A percentile compares a stretch with the other conserved stretches of the same genome.
Conservation (phyloP, 2,329 filamentous ascomycete species). For the Emergomyces pasteurianus region DNA sequence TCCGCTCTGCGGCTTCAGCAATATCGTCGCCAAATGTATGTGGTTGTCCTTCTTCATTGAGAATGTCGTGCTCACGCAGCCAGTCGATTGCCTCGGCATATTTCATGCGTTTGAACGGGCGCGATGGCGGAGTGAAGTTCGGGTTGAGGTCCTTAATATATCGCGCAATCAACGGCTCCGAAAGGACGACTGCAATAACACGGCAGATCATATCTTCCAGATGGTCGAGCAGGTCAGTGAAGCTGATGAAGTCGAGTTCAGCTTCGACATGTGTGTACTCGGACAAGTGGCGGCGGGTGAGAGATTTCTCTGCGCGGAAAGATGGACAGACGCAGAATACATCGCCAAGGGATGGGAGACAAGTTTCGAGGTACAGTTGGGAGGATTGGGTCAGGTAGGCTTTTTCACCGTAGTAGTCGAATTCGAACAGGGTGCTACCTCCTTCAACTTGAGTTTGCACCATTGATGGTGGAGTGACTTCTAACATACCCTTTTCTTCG, state of each 20-base stretch:
- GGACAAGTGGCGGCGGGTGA: constrained; percentile 85
- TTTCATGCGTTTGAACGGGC: constrained; percentile 89
- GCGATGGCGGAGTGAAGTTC: constrained; percentile 64
- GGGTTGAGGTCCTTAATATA: constrained; percentile 85
- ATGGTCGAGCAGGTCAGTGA: constrained; percentile 76
- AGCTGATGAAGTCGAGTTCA: constrained; percentile 91
- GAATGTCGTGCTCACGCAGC: constrained; percentile 80
- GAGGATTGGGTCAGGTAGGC: constrained; percentile 94
- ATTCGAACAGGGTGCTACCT: constrained; percentile 78
- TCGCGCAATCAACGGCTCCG: constrained; percentile 58
- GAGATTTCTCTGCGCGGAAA: constrained; percentile 92
- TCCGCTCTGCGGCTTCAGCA: constrained; percentile 89
- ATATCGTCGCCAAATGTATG: constrained; percentile 96
- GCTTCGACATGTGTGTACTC: constrained; percentile 97
- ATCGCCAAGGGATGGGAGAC: constrained; percentile 77
- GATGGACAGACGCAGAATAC: constrained; percentile 98
- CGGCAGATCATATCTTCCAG: constrained; percentile 79
- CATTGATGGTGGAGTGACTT: constrained; percentile 79
- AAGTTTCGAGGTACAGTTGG: constrained; percentile 95
- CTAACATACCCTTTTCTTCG: constrained; percentile 62
- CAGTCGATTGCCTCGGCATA: constrained; percentile 91
- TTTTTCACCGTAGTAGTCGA: constrained; percentile 78
- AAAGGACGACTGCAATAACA: constrained; percentile 66
- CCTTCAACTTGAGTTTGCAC: constrained; percentile 95
- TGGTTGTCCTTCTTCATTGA: constrained; percentile 81